A percentile compares a stretch with the other conserved stretches of the same genome.
Evolutionary conservation across 2,329 filamentous ascomycete genomes (phyloP).

Genomic region (Nemania serpens): DNA sequence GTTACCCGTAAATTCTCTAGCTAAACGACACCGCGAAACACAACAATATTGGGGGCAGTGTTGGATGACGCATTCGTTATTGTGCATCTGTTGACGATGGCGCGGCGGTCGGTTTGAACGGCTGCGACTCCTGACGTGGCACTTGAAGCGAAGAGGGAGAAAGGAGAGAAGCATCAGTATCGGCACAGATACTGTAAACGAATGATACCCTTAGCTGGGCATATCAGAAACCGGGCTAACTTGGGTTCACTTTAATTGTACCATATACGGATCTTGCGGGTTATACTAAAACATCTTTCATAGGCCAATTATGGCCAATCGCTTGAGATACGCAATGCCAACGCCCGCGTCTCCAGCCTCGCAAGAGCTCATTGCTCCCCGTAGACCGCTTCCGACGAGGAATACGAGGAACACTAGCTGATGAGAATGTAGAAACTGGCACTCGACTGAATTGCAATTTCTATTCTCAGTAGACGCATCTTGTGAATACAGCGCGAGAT

Average conservation of each 20-base stretch:
- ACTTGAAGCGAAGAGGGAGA: conserved; percentile 1
- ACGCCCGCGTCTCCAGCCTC: too few species aligned
- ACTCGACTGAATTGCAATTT: too few species aligned
- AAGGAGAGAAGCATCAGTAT: conserved; percentile 14
- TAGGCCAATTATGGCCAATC: not conserved
- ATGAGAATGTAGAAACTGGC: not conserved
- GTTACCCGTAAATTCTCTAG: conserved; percentile 84
- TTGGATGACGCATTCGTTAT: conserved; percentile 6
- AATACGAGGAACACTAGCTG: not conserved
- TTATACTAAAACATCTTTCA: conserved; percentile 33
- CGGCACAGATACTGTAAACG: conserved; percentile 10
- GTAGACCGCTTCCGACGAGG: too few species aligned
- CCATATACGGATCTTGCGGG: conserved; percentile 34
- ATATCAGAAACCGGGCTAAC: conserved; percentile 15
- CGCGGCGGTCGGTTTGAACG: conserved; percentile 27
- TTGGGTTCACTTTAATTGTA: conserved; percentile 33
- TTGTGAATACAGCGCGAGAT: too few species aligned
- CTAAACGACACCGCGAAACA: conserved; percentile 45
- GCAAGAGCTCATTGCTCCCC: too few species aligned
- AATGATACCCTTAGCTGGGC: conserved; percentile 13
- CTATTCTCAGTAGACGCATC: too few species aligned
- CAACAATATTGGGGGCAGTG: conserved; percentile 2
- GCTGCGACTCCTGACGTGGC: conserved; percentile 35
- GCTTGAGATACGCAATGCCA: not conserved
- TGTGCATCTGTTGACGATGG: conserved; percentile 26